Percentiles rank a stretch among this genome's conserved stretches.
Evolutionary conservation across 208 protist species (phyloP).

Genomic region (Naegleria fowleri): DNA sequence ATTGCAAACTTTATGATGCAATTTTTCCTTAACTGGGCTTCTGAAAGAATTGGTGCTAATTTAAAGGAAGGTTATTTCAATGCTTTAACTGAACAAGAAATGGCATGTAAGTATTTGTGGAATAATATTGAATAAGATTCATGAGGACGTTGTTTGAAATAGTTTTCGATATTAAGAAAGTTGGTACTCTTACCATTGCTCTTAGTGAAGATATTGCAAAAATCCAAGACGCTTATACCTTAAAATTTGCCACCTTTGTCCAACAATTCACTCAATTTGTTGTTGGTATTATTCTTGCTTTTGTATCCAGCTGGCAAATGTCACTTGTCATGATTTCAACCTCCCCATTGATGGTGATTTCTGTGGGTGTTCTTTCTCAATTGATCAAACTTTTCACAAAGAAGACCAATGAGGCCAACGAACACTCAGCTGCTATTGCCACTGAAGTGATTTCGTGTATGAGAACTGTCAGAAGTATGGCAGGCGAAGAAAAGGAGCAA

Average conservation of each 20-base stretch:
- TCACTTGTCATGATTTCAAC: neutral
- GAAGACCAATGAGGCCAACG: neutral
- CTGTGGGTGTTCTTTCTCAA: neutral
- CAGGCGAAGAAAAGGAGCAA: neutral
- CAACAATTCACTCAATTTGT: neutral
- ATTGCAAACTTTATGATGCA: neutral
- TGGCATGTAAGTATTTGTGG: neutral
- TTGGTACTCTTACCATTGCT: neutral
- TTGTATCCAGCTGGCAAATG: neutral
- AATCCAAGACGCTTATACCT: neutral
- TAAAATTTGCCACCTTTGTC: neutral
- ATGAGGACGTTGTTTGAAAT: neutral
- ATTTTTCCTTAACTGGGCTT: neutral
- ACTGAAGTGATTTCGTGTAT: slow-evolving; percentile 4
- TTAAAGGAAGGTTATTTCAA: neutral
- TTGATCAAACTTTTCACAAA: neutral
- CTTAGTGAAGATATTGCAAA: neutral
- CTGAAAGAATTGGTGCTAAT: neutral
- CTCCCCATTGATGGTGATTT: neutral
- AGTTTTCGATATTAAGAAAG: neutral
- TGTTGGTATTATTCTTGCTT: neutral
- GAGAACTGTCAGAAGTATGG: slow-evolving; percentile 17
- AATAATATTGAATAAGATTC: too few species aligned
- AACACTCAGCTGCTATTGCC: neutral
- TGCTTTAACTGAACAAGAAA: neutral